These are phyloP conservation scores for Phyllosticta ampelicida DNA, from an alignment of 2,329 filamentous ascomycete species.

Conservation along the genomic window DNA sequence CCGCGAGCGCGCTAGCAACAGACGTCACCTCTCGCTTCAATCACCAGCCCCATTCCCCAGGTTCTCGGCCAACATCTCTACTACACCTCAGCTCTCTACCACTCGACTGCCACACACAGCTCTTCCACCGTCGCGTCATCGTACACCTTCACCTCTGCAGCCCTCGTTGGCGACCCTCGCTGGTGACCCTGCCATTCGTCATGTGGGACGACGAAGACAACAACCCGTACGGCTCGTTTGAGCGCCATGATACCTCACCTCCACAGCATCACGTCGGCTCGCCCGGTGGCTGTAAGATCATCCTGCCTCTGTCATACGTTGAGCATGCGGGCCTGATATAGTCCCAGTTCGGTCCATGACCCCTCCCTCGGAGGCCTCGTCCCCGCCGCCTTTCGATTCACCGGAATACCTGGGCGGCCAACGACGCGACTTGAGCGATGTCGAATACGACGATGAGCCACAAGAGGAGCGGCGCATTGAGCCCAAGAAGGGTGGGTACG, in stretches of 20 bases:
- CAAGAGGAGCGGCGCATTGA: constrained; percentile 41
- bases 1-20: constrained; percentile 2
- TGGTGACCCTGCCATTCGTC: constrained; percentile 8
- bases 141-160: neutral
- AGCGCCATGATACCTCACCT: constrained; percentile 69
- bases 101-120: constrained; percentile 3
- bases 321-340: neutral
- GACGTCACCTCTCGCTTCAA: constrained; percentile 10
- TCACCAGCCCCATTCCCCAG: constrained; percentile 9
- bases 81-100: constrained; percentile 4
- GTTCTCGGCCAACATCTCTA: constrained; percentile 2
- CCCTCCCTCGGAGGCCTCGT: constrained; percentile 61
- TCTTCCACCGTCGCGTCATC: constrained; percentile 3
- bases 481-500: constrained; percentile 75
- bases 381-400: constrained; percentile 52
- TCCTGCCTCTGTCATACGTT: neutral
- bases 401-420: constrained; percentile 44
- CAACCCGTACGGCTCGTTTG: constrained; percentile 93
- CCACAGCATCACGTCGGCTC: constrained; percentile 44
- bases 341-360: constrained; percentile 33
- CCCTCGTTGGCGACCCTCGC: neutral
- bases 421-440: constrained; percentile 45
- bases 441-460: constrained; percentile 43
- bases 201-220: constrained; percentile 99
- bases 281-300: constrained; percentile 26